These are phyloP conservation scores for Candida tunisiensis DNA, from an alignment of 1,139 yeast species.

Conservation along the genomic window DNA sequence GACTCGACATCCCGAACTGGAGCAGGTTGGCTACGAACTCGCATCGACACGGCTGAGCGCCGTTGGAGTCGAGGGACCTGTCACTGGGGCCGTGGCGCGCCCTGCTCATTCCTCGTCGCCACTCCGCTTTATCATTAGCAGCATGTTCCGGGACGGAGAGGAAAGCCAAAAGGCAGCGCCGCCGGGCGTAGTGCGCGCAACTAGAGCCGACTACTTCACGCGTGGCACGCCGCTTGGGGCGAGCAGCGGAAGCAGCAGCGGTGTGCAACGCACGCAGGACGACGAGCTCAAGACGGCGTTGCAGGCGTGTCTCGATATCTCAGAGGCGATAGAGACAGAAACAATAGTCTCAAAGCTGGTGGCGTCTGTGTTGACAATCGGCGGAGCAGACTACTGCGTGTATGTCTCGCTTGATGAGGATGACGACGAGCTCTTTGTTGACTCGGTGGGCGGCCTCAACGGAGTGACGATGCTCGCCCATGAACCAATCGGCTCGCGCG, in stretches of 20 bases:
- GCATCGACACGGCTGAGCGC: constrained; percentile 7
- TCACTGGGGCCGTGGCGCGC: neutral
- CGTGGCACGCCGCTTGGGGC: neutral
- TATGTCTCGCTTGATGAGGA: constrained; percentile 23
- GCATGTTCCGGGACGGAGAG: constrained; percentile 10
- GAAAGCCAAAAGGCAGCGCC: neutral
- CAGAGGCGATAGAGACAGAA: constrained; percentile 28
- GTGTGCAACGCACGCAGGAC: neutral
- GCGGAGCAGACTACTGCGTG: constrained; percentile 31
- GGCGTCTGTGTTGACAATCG: constrained; percentile 25
- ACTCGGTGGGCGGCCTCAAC: constrained; percentile 27
- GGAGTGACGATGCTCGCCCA: constrained; percentile 21
- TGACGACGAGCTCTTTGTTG: constrained; percentile 22
- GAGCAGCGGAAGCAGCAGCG: neutral
- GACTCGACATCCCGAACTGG: constrained; percentile 10
- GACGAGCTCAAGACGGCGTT: constrained; percentile 13
- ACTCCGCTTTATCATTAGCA: constrained; percentile 14
- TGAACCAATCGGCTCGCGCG: constrained; percentile 27
- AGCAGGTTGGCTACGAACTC: constrained; percentile 7
- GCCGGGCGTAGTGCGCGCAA: neutral
- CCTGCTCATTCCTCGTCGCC: constrained; percentile 7
- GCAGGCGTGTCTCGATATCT: constrained; percentile 31
- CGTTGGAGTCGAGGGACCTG: neutral
- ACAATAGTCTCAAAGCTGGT: constrained; percentile 26
- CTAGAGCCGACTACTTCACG: too few relatives aligned